Conservation (phyloP, 805 yeast species). For the Candida loeiensis region DNA sequence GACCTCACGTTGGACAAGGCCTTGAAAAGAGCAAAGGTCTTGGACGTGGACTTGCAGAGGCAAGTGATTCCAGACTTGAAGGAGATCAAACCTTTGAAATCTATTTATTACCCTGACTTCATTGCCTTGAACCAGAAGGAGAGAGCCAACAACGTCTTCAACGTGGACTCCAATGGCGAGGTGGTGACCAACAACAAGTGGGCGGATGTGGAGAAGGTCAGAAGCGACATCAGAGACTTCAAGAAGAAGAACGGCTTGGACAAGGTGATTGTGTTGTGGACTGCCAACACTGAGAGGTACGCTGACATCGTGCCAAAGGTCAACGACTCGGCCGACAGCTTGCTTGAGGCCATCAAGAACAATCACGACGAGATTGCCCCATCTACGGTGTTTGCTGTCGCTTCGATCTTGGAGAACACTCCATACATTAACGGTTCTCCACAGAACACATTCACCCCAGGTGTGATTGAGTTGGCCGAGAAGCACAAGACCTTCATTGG, state of each 20-base stretch:
- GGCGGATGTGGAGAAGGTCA: slow-evolving; percentile 83
- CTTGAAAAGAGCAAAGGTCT: slow-evolving; percentile 79
- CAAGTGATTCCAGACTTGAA: slow-evolving; percentile 65
- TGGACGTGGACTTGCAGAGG: slow-evolving; percentile 79
- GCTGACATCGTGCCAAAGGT: slow-evolving; percentile 74
- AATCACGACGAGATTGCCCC: slow-evolving; percentile 87
- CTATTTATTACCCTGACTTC: slow-evolving; percentile 92
- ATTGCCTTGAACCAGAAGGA: slow-evolving; percentile 92
- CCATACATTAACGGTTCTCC: slow-evolving; percentile 97
- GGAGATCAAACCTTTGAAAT: slow-evolving; percentile 66
- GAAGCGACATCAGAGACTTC: slow-evolving; percentile 78
- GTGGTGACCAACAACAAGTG: slow-evolving; percentile 65
- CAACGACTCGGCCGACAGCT: slow-evolving; percentile 83
- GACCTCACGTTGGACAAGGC: slow-evolving; percentile 68
- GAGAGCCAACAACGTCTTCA: slow-evolving; percentile 84
- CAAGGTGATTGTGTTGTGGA: slow-evolving; percentile 89
- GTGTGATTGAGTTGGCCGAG: slow-evolving; percentile 87
- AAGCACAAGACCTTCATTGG: slow-evolving; percentile 73
- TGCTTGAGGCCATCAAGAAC: slow-evolving; percentile 65
- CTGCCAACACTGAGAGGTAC: slow-evolving; percentile 95
- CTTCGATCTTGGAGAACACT: slow-evolving; percentile 79
- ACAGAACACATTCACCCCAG: slow-evolving; percentile 96
- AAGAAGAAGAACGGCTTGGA: slow-evolving; percentile 70
- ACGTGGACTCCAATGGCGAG: slow-evolving; percentile 49
- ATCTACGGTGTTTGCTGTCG: slow-evolving; percentile 91